Evolutionary conservation across 345 rosid species (phyloP).

Genomic region (Lumnitzera littorea): DNA sequence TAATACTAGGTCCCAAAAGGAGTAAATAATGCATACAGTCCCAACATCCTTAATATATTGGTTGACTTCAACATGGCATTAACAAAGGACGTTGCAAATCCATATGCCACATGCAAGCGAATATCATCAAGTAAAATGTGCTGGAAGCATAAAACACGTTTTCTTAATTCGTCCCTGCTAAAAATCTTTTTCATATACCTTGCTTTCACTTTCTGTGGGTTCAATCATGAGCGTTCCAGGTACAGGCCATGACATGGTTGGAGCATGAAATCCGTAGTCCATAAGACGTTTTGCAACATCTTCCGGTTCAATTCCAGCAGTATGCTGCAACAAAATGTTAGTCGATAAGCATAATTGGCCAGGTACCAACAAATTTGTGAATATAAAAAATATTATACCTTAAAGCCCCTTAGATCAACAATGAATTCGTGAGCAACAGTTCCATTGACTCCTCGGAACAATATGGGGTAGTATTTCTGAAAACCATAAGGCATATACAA

Average conservation of each 20-base stretch:
- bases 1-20: background rate
- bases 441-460: conserved; percentile 95
- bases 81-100: too few relatives aligned
- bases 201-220: conserved; percentile 99
- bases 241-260: conserved; percentile 99
- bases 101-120: too few relatives aligned
- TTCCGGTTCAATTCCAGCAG: conserved; percentile 93
- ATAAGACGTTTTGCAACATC: conserved; percentile 97
- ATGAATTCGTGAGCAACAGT: conserved; percentile 96
- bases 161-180: too few relatives aligned
- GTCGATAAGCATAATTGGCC: background rate
- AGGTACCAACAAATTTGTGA: conserved; percentile 1
- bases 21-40: conserved; percentile 1
- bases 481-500: conserved; percentile 1
- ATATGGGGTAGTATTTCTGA: conserved; percentile 77
- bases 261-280: conserved; percentile 96
- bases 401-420: conserved; percentile 81
- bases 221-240: conserved; percentile 98
- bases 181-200: conserved; percentile 33
- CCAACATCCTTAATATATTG: too few relatives aligned
- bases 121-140: too few relatives aligned
- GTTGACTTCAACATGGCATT: too few relatives aligned
- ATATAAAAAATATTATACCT: conserved; percentile 39
- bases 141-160: too few relatives aligned
- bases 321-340: conserved; percentile 36